phyloP scores from a whole-genome alignment of 164 flowering plant species.

The Piper betle region DNA sequence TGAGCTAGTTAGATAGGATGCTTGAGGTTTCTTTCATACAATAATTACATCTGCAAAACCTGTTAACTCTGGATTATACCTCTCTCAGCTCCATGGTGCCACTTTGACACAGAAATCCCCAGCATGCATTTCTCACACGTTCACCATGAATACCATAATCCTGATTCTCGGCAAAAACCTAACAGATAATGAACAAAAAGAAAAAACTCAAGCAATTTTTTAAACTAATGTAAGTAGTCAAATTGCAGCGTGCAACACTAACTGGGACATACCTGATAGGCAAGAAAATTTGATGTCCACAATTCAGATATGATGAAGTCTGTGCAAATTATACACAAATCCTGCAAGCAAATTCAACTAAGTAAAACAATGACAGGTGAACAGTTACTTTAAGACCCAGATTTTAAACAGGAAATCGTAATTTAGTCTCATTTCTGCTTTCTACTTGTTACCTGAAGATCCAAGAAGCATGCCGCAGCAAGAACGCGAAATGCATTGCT shows the following conservation, averaged over 20 bases:
- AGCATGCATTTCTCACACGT: slow-evolving; percentile 95
- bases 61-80: slow-evolving; percentile 27
- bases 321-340: slow-evolving; percentile 91
- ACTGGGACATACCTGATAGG: slow-evolving; percentile 61
- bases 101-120: slow-evolving; percentile 99
- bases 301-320: slow-evolving; percentile 89
- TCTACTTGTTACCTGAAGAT: slow-evolving; percentile 62
- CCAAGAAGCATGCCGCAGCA: slow-evolving; percentile 98
- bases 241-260: no score
- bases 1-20: background rate
- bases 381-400: no score
- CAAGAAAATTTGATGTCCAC: slow-evolving; percentile 90
- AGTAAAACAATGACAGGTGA: background rate
- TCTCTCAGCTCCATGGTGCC: slow-evolving; percentile 85
- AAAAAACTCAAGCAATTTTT: background rate
- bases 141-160: slow-evolving; percentile 97
- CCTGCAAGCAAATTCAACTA: slow-evolving; percentile 35
- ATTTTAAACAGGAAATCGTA: background rate
- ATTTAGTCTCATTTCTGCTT: background rate
- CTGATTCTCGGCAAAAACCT: slow-evolving; percentile 95
- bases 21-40: background rate
- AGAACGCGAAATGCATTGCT: slow-evolving; percentile 90
- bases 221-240: background rate
- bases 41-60: background rate
- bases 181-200: slow-evolving; percentile 9